A percentile compares a stretch with the other conserved stretches of the same genome.
Conservation (phyloP, 2,329 filamentous ascomycete species). For the Cladophialophora psammophila region DNA sequence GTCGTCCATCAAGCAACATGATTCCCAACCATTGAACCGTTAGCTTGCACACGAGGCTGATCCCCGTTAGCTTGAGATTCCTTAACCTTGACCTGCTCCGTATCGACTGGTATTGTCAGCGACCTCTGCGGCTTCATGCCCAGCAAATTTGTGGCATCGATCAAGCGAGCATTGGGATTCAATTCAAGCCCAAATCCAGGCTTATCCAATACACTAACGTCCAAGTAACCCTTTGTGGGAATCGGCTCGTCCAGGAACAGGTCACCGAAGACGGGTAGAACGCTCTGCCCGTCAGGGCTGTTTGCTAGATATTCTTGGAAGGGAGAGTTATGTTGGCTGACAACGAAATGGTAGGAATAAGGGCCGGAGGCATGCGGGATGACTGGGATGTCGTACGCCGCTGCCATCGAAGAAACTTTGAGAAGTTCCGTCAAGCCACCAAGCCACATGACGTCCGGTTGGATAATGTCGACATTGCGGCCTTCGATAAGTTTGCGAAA, state of each 20-base stretch:
- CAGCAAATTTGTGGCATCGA: constrained; percentile 76
- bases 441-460: constrained; percentile 98
- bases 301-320: constrained; percentile 98
- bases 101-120: constrained; percentile 47
- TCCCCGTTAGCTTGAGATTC: constrained; percentile 10
- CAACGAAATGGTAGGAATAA: constrained; percentile 95
- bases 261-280: constrained; percentile 90
- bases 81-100: constrained; percentile 4
- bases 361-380: constrained; percentile 94
- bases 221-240: constrained; percentile 80
- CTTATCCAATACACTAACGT: constrained; percentile 80
- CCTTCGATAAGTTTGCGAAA: constrained; percentile 94
- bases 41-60: background rate
- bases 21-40: background rate
- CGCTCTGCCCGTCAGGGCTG: constrained; percentile 86
- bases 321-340: constrained; percentile 89
- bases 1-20: background rate
- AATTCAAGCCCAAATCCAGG: constrained; percentile 90
- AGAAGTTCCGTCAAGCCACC: constrained; percentile 91
- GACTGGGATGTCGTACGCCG: constrained; percentile 92
- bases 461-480: constrained; percentile 90
- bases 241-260: constrained; percentile 91
- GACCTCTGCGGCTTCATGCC: constrained; percentile 66
- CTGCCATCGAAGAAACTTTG: constrained; percentile 85
- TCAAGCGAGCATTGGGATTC: constrained; percentile 80